A percentile compares a stretch with the other conserved stretches of the same genome.
phyloP scores from a whole-genome alignment of 2,329 filamentous ascomycete genomes.

The Pyrenochaeta sp. region DNA sequence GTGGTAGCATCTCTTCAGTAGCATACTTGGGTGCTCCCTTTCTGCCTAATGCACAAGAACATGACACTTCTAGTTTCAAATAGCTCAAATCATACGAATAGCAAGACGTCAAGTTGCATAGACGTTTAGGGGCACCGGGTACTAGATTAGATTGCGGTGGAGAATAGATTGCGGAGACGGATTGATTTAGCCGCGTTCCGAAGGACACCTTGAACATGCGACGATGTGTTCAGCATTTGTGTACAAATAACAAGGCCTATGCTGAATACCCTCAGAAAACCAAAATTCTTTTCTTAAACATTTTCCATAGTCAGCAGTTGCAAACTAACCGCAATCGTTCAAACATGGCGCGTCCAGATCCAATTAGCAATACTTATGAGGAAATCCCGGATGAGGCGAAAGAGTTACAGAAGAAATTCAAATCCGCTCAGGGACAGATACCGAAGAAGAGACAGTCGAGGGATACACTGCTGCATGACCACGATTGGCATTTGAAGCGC shows the following conservation, averaged over 20 bases:
- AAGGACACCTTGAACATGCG: slow-evolving; percentile 30
- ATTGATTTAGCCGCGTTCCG: slow-evolving; percentile 29
- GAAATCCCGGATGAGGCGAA: slow-evolving; percentile 25
- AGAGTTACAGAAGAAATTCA: slow-evolving; percentile 17
- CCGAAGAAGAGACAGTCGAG: slow-evolving; percentile 12
- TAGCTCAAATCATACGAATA: not conserved
- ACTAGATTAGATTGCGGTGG: not conserved
- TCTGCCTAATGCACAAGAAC: too few species aligned
- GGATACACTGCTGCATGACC: slow-evolving; percentile 17
- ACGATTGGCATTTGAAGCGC: slow-evolving; percentile 23
- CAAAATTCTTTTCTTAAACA: too few species aligned
- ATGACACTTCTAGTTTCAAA: not conserved
- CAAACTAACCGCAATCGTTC: too few species aligned
- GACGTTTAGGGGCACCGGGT: too few species aligned
- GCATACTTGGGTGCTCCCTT: too few species aligned
- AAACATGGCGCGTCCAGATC: slow-evolving; percentile 15
- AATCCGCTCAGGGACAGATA: slow-evolving; percentile 4
- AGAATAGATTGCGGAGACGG: slow-evolving; percentile 22
- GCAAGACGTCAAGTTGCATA: too few species aligned
- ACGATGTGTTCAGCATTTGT: not conserved
- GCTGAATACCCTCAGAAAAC: not conserved
- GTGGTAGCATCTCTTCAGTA: too few species aligned
- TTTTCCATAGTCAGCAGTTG: not conserved
- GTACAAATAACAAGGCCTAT: not conserved
- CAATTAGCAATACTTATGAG: slow-evolving; percentile 26